Conservation (phyloP, 257 asterid species). For the Euphrasia confusa region DNA sequence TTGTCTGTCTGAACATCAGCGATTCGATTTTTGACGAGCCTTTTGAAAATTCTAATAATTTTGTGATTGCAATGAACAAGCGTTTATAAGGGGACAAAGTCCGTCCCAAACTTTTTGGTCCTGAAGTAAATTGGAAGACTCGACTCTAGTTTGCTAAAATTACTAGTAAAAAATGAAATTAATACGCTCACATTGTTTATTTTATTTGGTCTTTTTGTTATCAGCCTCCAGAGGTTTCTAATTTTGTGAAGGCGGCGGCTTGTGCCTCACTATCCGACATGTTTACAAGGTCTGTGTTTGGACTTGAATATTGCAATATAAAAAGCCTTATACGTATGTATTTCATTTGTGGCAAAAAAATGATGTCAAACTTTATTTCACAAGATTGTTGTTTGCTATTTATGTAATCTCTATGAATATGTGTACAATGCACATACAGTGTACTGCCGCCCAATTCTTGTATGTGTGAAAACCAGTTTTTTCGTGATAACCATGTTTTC, state of each 20-base stretch:
- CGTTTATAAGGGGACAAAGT: background rate
- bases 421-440: too few species aligned
- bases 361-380: background rate
- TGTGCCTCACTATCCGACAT: conserved; percentile 83
- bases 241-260: conserved; percentile 71
- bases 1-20: conserved; percentile 3
- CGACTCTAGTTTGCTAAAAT: background rate
- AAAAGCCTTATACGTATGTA: conserved; percentile 14
- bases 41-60: conserved; percentile 6
- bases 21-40: background rate
- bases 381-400: background rate
- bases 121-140: background rate
- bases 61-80: conserved; percentile 2
- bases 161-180: background rate
- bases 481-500: background rate
- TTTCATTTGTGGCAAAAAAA: conserved; percentile 1
- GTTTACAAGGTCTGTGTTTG: conserved; percentile 59
- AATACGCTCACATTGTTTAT: conserved; percentile 20
- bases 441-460: too few species aligned
- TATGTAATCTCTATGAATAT: too few species aligned
- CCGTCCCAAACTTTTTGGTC: conserved; percentile 3
- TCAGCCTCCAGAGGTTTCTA: conserved; percentile 58
- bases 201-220: conserved; percentile 27
- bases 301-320: background rate
- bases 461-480: background rate